A percentile compares a stretch with the other conserved stretches of the same genome.
Evolutionary conservation across 2,329 filamentous ascomycete species (phyloP).

Genomic region (Colletotrichum sansevieriae): DNA sequence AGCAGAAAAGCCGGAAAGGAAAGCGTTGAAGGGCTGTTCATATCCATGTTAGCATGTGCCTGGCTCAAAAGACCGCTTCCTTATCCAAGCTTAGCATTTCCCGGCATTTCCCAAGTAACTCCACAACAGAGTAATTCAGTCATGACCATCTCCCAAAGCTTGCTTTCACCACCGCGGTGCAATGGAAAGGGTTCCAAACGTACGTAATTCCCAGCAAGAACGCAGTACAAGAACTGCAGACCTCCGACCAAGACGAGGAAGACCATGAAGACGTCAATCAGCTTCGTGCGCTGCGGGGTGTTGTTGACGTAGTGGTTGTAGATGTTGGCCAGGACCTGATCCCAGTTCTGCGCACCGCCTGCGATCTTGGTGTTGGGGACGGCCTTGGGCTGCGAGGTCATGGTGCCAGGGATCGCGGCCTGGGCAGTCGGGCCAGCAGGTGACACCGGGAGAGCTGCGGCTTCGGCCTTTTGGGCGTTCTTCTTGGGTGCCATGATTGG

Average conservation of each 20-base stretch:
- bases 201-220: slow-evolving; percentile 95
- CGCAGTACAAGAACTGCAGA: slow-evolving; percentile 94
- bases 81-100: background rate
- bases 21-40: slow-evolving; percentile 96
- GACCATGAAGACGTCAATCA: slow-evolving; percentile 90
- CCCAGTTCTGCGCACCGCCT: slow-evolving; percentile 52
- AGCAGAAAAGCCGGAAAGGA: slow-evolving; percentile 93
- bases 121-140: background rate
- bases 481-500: slow-evolving; percentile 65
- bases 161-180: background rate
- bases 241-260: slow-evolving; percentile 88
- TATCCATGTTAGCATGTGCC: slow-evolving; percentile 42
- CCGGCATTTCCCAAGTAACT: background rate
- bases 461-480: slow-evolving; percentile 45
- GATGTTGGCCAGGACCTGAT: slow-evolving; percentile 76
- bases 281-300: slow-evolving; percentile 91
- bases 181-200: slow-evolving; percentile 48
- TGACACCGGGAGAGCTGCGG: slow-evolving; percentile 42
- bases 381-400: slow-evolving; percentile 42
- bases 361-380: slow-evolving; percentile 38
- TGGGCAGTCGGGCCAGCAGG: slow-evolving; percentile 39
- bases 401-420: slow-evolving; percentile 41
- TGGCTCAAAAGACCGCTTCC: no score
- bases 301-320: slow-evolving; percentile 82
- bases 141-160: background rate